phyloP scores from a whole-genome alignment of 225 moss, liverwort and hornwort genomes.

The Polytrichum formosum region DNA sequence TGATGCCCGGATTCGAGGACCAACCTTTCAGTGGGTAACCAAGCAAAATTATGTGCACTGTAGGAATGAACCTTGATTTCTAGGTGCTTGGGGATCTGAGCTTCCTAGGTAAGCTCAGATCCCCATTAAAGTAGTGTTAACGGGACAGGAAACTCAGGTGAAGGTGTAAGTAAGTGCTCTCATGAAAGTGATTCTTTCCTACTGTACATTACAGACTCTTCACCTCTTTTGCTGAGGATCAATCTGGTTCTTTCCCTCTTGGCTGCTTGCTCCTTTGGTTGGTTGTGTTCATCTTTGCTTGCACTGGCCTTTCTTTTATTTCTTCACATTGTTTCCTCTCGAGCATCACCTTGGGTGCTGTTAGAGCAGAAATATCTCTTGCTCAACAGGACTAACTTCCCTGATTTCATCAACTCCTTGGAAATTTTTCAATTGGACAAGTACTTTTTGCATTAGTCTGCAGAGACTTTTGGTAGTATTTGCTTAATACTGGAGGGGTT shows the following conservation, averaged over 20 bases:
- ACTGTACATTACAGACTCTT: conserved; percentile 16
- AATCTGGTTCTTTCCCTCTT: background rate
- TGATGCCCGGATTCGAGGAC: conserved; percentile 13
- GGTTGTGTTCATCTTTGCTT: no score
- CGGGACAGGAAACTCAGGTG: conserved; percentile 36
- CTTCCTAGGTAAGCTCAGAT: conserved; percentile 24
- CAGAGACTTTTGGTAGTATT: no score
- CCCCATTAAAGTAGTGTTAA: conserved; percentile 20
- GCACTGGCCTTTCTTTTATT: no score
- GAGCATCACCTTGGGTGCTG: no score
- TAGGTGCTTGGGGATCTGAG: conserved; percentile 22
- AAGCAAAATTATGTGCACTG: conserved; percentile 20
- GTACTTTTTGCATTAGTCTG: no score
- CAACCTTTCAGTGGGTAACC: conserved; percentile 29
- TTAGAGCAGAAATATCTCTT: no score
- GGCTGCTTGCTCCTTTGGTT: background rate
- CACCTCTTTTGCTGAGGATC: conserved; percentile 8
- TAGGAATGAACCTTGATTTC: conserved; percentile 31
- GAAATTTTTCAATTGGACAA: no score
- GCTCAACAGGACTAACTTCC: no score
- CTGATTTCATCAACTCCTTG: no score
- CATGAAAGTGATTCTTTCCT: conserved; percentile 43
- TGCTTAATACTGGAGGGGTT: no score
- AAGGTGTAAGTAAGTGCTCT: conserved; percentile 40
- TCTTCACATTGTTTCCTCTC: no score